Base-by-base conservation (phyloP, 345 rosid species). In the Brassica juncea region DNA sequence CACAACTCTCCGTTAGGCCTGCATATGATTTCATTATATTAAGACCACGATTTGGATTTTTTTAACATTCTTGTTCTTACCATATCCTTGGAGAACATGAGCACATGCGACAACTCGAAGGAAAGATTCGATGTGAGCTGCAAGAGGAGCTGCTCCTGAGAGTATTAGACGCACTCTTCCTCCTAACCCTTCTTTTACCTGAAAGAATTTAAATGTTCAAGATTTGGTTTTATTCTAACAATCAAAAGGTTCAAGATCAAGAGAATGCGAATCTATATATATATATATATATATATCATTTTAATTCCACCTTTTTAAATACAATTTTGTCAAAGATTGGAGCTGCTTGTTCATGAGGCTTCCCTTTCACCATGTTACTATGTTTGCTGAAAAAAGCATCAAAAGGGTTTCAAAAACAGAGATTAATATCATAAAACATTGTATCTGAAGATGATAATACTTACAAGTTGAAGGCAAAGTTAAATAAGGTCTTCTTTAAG, bases 51-150 rank as follows among this genome's bases (percentile, higher is more conserved):
- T 68, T 23, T 63, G 60, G 55, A 57, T 52, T 44, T 44, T 44
- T 44, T 44, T 44, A 68, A 52, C n/a, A 71, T 75, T 35, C 11
- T 64, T 19, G 39, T 81, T 8, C 42, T 47, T 86, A 94, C 99
- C 99, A 75, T 95, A 95, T 93, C 99, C 99, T 86, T 95, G 99
- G 15, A 93, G 87, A 81, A 95, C 94, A 84, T 93, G 96, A 68
- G 94, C 89, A 85, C 98, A 95, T 30, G 99, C 86, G 14, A 95
- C 99, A 82, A 93, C 99, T 76, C 98, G 87, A 44, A 95, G 84
- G 89, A 86, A 95, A 66, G 90, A 72, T 88, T 93, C 99, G 21
- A 93, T 92, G 15, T 93, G 99, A 71, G 85, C 60, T 78, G 97
- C 83, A 66, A 95, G 91, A 73, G 99, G 99, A 72, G 99, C 97